A percentile compares a stretch with the other conserved stretches of the same genome.
phyloP scores from a whole-genome alignment of 352 stramenopile species.

The Phytopythium aichiense region DNA sequence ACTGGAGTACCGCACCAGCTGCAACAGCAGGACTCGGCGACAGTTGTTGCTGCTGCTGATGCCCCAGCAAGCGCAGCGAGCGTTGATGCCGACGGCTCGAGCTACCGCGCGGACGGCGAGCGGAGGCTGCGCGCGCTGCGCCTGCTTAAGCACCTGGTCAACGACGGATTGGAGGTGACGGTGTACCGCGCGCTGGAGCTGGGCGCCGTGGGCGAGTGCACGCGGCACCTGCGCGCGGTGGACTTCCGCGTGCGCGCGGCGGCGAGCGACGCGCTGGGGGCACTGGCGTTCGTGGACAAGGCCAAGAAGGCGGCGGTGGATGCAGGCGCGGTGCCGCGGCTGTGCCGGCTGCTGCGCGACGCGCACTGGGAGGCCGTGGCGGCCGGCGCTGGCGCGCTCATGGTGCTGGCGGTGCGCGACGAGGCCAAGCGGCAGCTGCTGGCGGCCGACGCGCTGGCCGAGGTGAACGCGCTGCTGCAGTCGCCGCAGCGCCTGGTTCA shows the following conservation, averaged over 20 bases:
- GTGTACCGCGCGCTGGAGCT: conserved; percentile 53
- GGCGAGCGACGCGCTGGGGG: conserved; percentile 46
- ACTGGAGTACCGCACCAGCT: no score
- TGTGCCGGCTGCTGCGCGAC: conserved; percentile 57
- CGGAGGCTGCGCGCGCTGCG: conserved; percentile 43
- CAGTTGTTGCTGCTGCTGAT: neutral
- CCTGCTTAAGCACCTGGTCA: conserved; percentile 60
- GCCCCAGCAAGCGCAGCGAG: neutral
- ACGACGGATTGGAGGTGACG: conserved; percentile 54
- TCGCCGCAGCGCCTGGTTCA: conserved; percentile 49
- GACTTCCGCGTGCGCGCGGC: conserved; percentile 37
- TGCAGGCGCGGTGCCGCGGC: conserved; percentile 42
- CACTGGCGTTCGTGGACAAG: conserved; percentile 58
- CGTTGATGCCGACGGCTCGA: neutral
- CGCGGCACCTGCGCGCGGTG: conserved; percentile 37
- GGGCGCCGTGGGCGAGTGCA: conserved; percentile 33
- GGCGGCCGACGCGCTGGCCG: conserved; percentile 33
- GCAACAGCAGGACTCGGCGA: conserved; percentile 10
- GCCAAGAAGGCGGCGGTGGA: conserved; percentile 52
- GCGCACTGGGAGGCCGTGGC: conserved; percentile 46
- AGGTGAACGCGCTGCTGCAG: conserved; percentile 62
- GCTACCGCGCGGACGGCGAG: neutral
- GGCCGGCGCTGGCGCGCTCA: conserved; percentile 54
- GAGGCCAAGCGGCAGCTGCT: conserved; percentile 69
- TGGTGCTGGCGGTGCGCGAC: conserved; percentile 59